These are phyloP conservation scores for Sicyos edulis DNA, from an alignment of 306 rosid genomes.

Conservation along the genomic window DNA sequence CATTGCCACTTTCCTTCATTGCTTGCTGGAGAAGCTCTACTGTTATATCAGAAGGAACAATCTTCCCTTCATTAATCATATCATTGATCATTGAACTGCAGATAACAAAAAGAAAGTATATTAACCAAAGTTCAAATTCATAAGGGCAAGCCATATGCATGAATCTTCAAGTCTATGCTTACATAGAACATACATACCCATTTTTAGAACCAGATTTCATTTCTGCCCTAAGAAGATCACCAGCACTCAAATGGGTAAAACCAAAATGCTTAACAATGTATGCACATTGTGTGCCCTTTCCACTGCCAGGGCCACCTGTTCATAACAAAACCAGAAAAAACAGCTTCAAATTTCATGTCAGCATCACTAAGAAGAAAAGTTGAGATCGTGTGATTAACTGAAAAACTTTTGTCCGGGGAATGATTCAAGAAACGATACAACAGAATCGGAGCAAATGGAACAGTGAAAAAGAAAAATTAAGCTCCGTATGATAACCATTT, in stretches of 20 bases:
- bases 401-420: neutral
- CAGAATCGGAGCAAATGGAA: neutral
- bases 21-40: conserved; percentile 81
- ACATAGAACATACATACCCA: conserved; percentile 72
- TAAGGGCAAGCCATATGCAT: conserved; percentile 8
- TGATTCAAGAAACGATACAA: neutral
- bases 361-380: neutral
- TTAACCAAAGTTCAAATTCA: neutral
- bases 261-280: conserved; percentile 50
- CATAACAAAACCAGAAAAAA: neutral
- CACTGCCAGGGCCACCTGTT: conserved; percentile 72
- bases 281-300: conserved; percentile 76
- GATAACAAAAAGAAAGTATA: conserved; percentile 26
- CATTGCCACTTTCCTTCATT: conserved; percentile 66
- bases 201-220: conserved; percentile 90
- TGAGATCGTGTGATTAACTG: neutral
- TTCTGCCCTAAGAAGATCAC: conserved; percentile 88
- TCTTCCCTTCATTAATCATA: conserved; percentile 90
- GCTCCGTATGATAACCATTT: too few relatives aligned
- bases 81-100: conserved; percentile 79
- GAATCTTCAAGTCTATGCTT: conserved; percentile 13
- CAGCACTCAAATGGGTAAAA: conserved; percentile 69
- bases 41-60: conserved; percentile 92
- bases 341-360: conserved; percentile 5
- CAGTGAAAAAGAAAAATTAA: neutral